Base-by-base conservation (phyloP, 495 filamentous ascomycete species). In the Polyplosphaeria fusca region DNA sequence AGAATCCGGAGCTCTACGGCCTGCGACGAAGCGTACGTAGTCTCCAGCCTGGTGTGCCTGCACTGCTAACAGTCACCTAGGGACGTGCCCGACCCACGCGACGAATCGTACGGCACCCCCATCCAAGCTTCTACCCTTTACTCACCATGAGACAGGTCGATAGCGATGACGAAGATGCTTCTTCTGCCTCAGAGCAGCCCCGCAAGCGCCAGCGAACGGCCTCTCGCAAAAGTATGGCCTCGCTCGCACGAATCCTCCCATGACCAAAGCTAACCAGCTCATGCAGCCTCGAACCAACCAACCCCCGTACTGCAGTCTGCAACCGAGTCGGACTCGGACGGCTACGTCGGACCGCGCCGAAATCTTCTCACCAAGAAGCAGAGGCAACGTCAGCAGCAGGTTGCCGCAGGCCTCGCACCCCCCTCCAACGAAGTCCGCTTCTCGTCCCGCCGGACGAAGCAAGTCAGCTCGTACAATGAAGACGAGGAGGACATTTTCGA, bases 1-100 rank as follows among this genome's bases (percentile, higher is more conserved):
- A 89, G 66, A 91, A 98, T 68, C 93, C 93, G n/a, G 93, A 96
- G 68, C 75, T 98, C 18, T 98, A 96, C 73, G 93, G 92, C 16
- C 76, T 99, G 45, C 81, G 93, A 57, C 81, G 93, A 67, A 98
- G 93, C 75, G 91, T 91, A 84, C 52, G 86, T 69, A 19, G 58
- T 56, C 47, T 57, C 41, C 11, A 38, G n/a, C 19, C 42, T 25
- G 24, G 18, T 35, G 37, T 3, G 5, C 12, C 37, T 19, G 19
- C 7, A 2, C n/a, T 4, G 25, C 54, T 62, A 55, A 61, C 54
- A 9, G 18, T 37, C 3, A 41, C 50, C 42, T 48, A 77, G 74
- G 72, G 77, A 64, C 80, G 83, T 58, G 79, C 82, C 40, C 77
- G 79, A 58, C 76, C 75, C 39, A 67, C 65, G 50, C 74, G 77